Percentiles rank a stretch among this genome's conserved stretches.
Conservation (phyloP, 345 rosid genomes). For the Arabidopsis arenosa region DNA sequence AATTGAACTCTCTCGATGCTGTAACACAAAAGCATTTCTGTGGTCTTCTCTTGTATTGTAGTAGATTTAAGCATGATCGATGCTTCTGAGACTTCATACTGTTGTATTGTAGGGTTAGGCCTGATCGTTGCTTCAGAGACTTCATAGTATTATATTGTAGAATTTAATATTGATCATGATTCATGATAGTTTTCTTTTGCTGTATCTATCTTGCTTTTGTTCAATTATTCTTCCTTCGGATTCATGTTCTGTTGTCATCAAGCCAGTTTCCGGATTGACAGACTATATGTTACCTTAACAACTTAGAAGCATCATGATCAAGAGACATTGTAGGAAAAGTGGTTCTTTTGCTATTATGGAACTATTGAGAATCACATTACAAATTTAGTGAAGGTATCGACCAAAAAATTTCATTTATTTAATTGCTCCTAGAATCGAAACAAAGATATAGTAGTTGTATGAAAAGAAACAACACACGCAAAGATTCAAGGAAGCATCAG, state of each 20-base stretch:
- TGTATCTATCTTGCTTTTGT: neutral
- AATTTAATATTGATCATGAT: no score
- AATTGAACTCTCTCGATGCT: neutral
- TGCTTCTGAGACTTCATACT: neutral
- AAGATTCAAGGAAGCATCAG: conserved; percentile 26
- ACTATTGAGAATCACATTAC: conserved; percentile 10
- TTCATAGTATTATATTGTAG: neutral
- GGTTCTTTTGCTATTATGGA: neutral
- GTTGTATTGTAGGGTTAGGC: neutral
- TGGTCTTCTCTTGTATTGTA: neutral
- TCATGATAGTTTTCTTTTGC: neutral
- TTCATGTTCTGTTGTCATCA: neutral
- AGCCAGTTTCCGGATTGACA: conserved; percentile 7
- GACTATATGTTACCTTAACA: neutral
- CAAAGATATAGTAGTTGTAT: conserved; percentile 29
- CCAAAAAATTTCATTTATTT: conserved; percentile 26
- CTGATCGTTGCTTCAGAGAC: neutral
- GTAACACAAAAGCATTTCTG: neutral
- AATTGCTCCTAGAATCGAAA: conserved; percentile 36
- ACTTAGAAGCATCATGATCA: no score
- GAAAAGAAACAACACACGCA: conserved; percentile 19
- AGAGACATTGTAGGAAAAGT: neutral
- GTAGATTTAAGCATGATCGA: neutral
- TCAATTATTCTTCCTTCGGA: neutral
- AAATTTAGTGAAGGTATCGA: conserved; percentile 3